These are phyloP conservation scores for Pleurotus tuoliensis DNA, from an alignment of 768 basidiomycete species.

Conservation along the genomic window DNA sequence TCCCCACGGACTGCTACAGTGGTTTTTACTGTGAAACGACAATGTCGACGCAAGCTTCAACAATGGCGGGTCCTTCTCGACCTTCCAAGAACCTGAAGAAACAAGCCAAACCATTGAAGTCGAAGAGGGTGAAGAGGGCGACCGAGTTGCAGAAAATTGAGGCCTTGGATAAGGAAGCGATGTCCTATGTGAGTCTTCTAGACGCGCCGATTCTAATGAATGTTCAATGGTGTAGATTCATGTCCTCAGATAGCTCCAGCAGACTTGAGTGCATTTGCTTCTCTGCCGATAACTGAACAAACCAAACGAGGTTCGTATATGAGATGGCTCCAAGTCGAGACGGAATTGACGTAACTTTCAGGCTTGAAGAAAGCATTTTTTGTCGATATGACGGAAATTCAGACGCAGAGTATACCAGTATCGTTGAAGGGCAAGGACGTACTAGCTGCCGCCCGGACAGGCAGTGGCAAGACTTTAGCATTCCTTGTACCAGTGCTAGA, in stretches of 20 bases:
- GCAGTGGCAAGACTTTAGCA: constrained; percentile 94
- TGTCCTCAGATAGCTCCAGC: constrained; percentile 43
- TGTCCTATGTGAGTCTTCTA: constrained; percentile 33
- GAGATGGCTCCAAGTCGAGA: neutral
- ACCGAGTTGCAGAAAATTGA: constrained; percentile 35
- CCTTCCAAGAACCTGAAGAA: neutral
- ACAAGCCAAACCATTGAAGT: neutral
- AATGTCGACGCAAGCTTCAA: neutral
- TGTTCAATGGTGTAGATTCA: constrained; percentile 12
- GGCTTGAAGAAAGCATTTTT: constrained; percentile 88
- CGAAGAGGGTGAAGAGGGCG: constrained; percentile 24
- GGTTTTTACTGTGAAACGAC: neutral
- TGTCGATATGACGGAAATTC: constrained; percentile 87
- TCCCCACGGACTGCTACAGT: neutral
- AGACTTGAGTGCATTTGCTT: constrained; percentile 56
- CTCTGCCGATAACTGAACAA: constrained; percentile 72
- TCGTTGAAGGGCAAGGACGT: constrained; percentile 95
- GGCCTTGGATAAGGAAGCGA: constrained; percentile 24
- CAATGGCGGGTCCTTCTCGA: constrained; percentile 14
- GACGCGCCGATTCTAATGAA: neutral
- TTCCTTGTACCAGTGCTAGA: constrained; percentile 94
- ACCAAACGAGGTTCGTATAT: constrained; percentile 65
- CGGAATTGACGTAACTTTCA: constrained; percentile 19
- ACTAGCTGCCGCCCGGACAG: constrained; percentile 92
- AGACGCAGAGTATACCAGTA: constrained; percentile 85